Evolutionary conservation across 2,329 filamentous ascomycete species (phyloP), one percentile per base, ranked within the genome.

Genomic region (Parastagonospora nodorum): DNA sequence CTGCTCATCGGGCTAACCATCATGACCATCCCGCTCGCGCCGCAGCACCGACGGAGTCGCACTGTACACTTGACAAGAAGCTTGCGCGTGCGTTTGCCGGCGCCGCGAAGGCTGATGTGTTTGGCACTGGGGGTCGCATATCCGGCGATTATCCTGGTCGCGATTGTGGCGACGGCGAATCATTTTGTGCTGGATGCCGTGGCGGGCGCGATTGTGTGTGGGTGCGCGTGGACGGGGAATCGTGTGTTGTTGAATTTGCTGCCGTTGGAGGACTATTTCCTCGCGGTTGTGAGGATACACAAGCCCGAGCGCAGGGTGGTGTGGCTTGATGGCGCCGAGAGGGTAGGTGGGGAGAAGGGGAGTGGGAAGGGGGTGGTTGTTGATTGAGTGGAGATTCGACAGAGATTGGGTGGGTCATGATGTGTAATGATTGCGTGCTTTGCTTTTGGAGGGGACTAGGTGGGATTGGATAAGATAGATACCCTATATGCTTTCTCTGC

Each of bases 131-230:
- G 87, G 36, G 77, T 87, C 62, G 71, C 81, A 3, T 90, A 90
- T 63, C 87, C 88, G 1, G 67, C 81, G 5, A 76, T 82, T 24
- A 90, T 90, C 53, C 73, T 89, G 5, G 77, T 83, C 8, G 87
- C 86, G 24, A 89, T 90, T 57, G 79, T 89, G 19, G 83, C 87
- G 2, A 89, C 87, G 0, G 87, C 87, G 39, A 90, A 90, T 68
- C 87, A 90, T 71, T 84, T 89, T 67, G 80, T 89, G 41, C 80
- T 90, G 6, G 88, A 90, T 66, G 87, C 88, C 0, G 81, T 89
- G 1, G 88, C 86, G 0, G 88, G 87, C 11, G 84, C 85, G 5
- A 64, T 82, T 29, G 85, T 90, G 2, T 89, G 87, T 60, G 77
- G 76, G 2, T 56, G 88, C 5, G 86, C 85, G 1, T 90, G 87